Conservation (phyloP, 2,329 filamentous ascomycete species). For the Colletotrichum noveboracense region DNA sequence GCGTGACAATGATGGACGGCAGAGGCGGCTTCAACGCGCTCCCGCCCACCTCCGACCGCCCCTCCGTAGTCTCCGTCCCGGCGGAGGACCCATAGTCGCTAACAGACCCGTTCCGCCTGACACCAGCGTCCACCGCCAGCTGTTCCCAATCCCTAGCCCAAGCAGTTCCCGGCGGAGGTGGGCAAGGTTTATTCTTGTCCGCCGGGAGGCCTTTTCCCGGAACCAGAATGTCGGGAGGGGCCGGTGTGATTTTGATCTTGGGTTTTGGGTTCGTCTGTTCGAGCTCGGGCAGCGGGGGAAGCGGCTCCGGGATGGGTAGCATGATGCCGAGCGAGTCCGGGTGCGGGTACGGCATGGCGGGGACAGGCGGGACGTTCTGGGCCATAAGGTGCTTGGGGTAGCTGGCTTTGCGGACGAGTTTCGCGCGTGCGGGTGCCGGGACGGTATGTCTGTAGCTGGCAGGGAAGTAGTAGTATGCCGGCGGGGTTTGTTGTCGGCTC, state of each 20-base stretch:
- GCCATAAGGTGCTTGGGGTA: neutral
- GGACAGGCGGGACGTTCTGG: neutral
- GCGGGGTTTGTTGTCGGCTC: slow-evolving; percentile 4
- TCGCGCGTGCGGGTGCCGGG: slow-evolving; percentile 2
- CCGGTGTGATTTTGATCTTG: slow-evolving; percentile 3
- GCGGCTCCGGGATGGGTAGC: slow-evolving; percentile 13
- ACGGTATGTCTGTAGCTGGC: slow-evolving; percentile 12
- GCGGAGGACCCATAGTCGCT: slow-evolving; percentile 14
- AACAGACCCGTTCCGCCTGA: slow-evolving; percentile 13
- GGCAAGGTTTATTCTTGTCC: slow-evolving; percentile 9
- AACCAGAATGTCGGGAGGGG: slow-evolving; percentile 12
- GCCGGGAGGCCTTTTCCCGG: slow-evolving; percentile 4
- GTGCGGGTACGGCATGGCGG: slow-evolving; percentile 7
- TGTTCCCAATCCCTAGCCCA: slow-evolving; percentile 24
- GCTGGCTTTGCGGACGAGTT: slow-evolving; percentile 14
- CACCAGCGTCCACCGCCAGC: slow-evolving; percentile 19
- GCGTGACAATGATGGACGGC: slow-evolving; percentile 20
- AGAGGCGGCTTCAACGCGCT: slow-evolving; percentile 3
- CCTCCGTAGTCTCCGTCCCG: neutral
- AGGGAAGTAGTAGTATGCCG: slow-evolving; percentile 17
- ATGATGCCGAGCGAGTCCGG: slow-evolving; percentile 19
- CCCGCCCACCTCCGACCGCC: neutral
- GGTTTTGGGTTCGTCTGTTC: neutral
- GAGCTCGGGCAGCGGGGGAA: slow-evolving; percentile 12
- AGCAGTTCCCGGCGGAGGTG: slow-evolving; percentile 21